Conservation (phyloP, 345 rosid species). For the Corymbia maculata region DNA sequence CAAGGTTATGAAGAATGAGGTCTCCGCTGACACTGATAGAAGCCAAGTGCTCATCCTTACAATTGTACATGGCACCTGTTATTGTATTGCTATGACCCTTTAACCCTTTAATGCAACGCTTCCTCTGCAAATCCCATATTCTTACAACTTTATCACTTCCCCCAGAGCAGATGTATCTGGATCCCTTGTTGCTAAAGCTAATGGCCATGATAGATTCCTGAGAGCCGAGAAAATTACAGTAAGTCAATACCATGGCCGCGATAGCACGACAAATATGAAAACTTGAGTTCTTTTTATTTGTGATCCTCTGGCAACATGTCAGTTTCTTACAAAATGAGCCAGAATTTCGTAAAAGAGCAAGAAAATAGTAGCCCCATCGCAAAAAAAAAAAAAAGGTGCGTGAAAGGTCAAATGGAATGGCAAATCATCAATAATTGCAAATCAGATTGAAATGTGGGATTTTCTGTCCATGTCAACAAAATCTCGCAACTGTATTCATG, state of each 20-base stretch:
- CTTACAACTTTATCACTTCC: constrained; percentile 87
- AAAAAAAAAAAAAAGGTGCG: background rate
- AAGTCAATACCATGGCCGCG: background rate
- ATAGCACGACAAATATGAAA: background rate
- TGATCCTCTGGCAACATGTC: background rate
- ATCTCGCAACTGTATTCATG: background rate
- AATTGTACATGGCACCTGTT: constrained; percentile 87
- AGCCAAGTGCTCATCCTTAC: constrained; percentile 97
- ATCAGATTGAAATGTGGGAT: background rate
- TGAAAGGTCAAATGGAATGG: background rate
- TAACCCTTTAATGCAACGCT: constrained; percentile 85
- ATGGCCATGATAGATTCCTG: constrained; percentile 87
- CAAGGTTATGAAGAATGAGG: constrained; percentile 90
- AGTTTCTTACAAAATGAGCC: background rate
- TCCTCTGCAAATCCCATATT: constrained; percentile 97
- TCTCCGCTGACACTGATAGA: constrained; percentile 86
- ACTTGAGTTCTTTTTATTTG: background rate
- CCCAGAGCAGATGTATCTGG: constrained; percentile 91
- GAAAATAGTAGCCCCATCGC: background rate
- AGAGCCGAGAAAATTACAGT: background rate
- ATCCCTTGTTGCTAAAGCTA: constrained; percentile 81
- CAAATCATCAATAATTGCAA: background rate
- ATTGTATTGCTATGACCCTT: constrained; percentile 84
- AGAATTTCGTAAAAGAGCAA: background rate
- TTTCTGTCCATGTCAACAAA: background rate